Conservation (phyloP, 1,284 basidiomycete species). For the Lignosus rhinocerotis region DNA sequence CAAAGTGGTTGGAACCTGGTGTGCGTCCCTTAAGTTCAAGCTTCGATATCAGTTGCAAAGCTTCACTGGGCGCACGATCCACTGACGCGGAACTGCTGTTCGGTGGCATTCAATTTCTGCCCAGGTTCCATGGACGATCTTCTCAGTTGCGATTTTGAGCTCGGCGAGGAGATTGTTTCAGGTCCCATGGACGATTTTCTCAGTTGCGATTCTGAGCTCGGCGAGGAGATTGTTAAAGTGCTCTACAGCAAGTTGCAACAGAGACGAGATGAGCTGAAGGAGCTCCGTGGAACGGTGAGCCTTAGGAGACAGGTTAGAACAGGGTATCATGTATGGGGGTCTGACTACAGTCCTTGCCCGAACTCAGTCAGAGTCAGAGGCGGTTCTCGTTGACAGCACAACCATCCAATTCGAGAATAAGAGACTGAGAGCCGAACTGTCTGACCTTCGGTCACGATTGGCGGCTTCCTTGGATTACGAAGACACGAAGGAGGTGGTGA, state of each 20-base stretch:
- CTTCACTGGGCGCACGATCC: no score
- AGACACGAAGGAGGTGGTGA: neutral
- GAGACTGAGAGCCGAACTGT: slow-evolving; percentile 6
- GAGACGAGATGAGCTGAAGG: slow-evolving; percentile 11
- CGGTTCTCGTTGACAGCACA: slow-evolving; percentile 5
- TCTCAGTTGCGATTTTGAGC: slow-evolving; percentile 3
- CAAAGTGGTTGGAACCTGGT: no score
- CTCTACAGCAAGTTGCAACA: slow-evolving; percentile 17
- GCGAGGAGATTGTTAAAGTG: slow-evolving; percentile 10
- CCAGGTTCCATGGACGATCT: neutral
- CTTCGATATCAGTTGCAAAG: no score
- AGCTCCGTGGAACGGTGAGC: slow-evolving; percentile 2
- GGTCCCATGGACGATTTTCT: neutral
- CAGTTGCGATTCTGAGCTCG: slow-evolving; percentile 7
- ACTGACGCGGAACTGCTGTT: no score
- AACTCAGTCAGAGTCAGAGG: neutral
- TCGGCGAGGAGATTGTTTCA: slow-evolving; percentile 13
- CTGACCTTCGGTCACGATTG: neutral
- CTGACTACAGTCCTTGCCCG: neutral
- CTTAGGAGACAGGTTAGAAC: neutral
- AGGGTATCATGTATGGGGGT: neutral
- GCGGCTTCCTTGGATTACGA: neutral
- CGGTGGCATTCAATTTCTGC: no score
- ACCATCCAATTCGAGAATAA: slow-evolving; percentile 7
- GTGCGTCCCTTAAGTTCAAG: no score